phyloP scores from a whole-genome alignment of 768 basidiomycete species.

The Arthromyces matolae region DNA sequence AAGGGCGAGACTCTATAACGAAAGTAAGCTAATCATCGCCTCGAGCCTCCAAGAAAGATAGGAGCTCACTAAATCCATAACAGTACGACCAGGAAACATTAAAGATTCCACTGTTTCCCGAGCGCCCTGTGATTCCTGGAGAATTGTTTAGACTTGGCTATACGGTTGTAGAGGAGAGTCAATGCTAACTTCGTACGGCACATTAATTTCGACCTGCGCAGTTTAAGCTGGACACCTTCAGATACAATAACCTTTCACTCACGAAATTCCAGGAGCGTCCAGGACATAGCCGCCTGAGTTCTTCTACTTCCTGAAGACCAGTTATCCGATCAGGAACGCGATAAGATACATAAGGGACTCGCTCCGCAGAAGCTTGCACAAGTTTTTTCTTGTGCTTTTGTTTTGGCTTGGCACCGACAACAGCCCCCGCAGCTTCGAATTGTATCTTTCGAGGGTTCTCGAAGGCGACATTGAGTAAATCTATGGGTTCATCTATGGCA shows the following conservation, averaged over 20 bases:
- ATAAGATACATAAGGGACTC: slow-evolving; percentile 38
- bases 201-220: slow-evolving; percentile 75
- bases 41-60: background rate
- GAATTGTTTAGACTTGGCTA: background rate
- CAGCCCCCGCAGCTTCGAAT: slow-evolving; percentile 43
- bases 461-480: slow-evolving; percentile 90
- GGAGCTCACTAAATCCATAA: slow-evolving; percentile 82
- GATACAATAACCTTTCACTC: slow-evolving; percentile 20
- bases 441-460: slow-evolving; percentile 86
- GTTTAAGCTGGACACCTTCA: background rate
- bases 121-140: slow-evolving; percentile 63
- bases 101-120: slow-evolving; percentile 55
- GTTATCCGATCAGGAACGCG: slow-evolving; percentile 87
- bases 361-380: slow-evolving; percentile 16
- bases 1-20: slow-evolving; percentile 75
- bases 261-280: slow-evolving; percentile 89
- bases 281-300: slow-evolving; percentile 73
- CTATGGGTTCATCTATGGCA: slow-evolving; percentile 76
- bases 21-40: background rate
- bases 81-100: slow-evolving; percentile 77
- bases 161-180: background rate
- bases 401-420: slow-evolving; percentile 40
- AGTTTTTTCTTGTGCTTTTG: slow-evolving; percentile 40
- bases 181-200: slow-evolving; percentile 63
- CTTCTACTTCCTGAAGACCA: slow-evolving; percentile 73